Evolutionary conservation across 1,284 basidiomycete species (phyloP).

Genomic region (Schizopora paradoxa): DNA sequence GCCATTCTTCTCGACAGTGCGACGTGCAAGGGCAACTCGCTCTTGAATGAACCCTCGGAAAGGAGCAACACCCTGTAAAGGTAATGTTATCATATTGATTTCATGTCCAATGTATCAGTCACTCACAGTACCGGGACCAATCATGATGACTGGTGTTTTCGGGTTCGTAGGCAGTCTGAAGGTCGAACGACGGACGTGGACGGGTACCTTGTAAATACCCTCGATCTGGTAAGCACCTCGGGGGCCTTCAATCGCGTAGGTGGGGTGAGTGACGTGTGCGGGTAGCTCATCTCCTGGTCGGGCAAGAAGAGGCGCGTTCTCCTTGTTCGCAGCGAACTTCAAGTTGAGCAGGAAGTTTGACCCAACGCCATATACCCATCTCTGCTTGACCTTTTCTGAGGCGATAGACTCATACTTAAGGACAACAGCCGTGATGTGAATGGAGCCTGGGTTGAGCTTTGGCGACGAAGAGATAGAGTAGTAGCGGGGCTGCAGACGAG

Average conservation of each 20-base stretch:
- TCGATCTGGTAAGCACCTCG: slow-evolving; percentile 76
- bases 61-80: slow-evolving; percentile 83
- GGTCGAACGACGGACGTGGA: slow-evolving; percentile 93
- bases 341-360: slow-evolving; percentile 92
- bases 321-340: slow-evolving; percentile 70
- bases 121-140: slow-evolving; percentile 94
- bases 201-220: slow-evolving; percentile 76
- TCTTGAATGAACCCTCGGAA: slow-evolving; percentile 99
- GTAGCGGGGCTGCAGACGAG: slow-evolving; percentile 93
- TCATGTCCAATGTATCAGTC: slow-evolving; percentile 1
- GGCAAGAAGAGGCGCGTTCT: slow-evolving; percentile 42
- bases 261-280: slow-evolving; percentile 47
- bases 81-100: slow-evolving; percentile 10
- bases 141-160: slow-evolving; percentile 98
- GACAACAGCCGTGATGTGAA: slow-evolving; percentile 95
- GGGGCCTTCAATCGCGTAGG: slow-evolving; percentile 87
- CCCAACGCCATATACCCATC: slow-evolving; percentile 80
- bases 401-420: slow-evolving; percentile 79
- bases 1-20: slow-evolving; percentile 90
- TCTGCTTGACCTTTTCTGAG: slow-evolving; percentile 45
- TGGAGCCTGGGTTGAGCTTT: slow-evolving; percentile 81
- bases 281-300: slow-evolving; percentile 32
- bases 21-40: slow-evolving; percentile 90
- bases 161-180: slow-evolving; percentile 97
- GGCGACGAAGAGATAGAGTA: slow-evolving; percentile 98